These are phyloP conservation scores for Floccularia luteovirens DNA, from an alignment of 768 basidiomycete genomes.

Conservation along the genomic window DNA sequence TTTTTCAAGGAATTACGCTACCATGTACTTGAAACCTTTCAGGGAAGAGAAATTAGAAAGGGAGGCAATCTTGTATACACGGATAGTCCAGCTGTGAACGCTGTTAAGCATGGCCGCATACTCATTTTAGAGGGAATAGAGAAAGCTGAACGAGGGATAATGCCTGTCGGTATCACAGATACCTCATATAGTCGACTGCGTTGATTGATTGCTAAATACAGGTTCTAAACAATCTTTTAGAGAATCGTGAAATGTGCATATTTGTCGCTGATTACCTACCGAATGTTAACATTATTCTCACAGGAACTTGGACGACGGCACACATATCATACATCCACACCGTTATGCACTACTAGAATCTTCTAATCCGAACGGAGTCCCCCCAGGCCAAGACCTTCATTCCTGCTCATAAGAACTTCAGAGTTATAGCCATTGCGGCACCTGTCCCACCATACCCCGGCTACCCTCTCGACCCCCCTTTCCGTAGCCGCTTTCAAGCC, in stretches of 20 bases:
- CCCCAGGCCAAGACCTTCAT: slow-evolving; percentile 40
- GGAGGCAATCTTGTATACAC: slow-evolving; percentile 62
- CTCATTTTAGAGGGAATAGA: slow-evolving; percentile 66
- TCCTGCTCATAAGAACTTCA: slow-evolving; percentile 60
- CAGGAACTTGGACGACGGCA: slow-evolving; percentile 65
- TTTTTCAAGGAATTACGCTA: neutral
- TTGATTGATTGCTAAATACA: slow-evolving; percentile 6
- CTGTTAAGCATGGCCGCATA: slow-evolving; percentile 57
- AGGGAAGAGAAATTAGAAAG: slow-evolving; percentile 54
- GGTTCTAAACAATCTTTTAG: slow-evolving; percentile 60
- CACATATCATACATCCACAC: slow-evolving; percentile 60
- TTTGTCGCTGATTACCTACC: neutral
- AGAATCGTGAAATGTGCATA: slow-evolving; percentile 62
- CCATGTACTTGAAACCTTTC: neutral
- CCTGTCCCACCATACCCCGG: slow-evolving; percentile 65
- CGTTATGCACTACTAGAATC: slow-evolving; percentile 44
- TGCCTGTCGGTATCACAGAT: slow-evolving; percentile 41
- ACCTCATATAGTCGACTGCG: neutral
- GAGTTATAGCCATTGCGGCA: slow-evolving; percentile 62
- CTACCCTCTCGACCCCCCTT: slow-evolving; percentile 60
- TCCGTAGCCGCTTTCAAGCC: slow-evolving; percentile 62
- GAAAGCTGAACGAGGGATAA: slow-evolving; percentile 66
- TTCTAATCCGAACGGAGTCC: slow-evolving; percentile 15
- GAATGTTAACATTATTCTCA: neutral
- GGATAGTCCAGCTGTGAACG: slow-evolving; percentile 59